Base-by-base conservation (phyloP, 2,329 filamentous ascomycete genomes). In the Hymenoscyphus occultus region DNA sequence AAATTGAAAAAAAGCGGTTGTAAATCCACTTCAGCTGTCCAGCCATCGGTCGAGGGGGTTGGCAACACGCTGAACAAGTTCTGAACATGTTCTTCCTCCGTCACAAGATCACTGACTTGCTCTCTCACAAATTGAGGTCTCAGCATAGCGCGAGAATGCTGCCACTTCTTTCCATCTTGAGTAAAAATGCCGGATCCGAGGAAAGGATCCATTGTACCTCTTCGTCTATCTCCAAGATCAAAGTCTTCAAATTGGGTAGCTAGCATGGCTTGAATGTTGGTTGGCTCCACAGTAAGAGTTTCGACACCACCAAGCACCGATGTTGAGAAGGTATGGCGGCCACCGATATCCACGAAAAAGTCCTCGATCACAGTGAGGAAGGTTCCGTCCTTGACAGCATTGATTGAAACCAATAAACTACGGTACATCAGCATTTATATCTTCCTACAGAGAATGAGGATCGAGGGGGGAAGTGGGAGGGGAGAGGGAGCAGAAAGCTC, bases 1-100 rank as follows among this genome's bases (percentile, higher is more conserved):
- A 90, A 81, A 54, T 83, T 80, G 71, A 89, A 89, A 71, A 90
- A 87, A 5, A 88, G 75, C 7, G 84, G 82, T 51, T 63, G 61
- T 16, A 63, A 6, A 22, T 63, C 61, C 2, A 62, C 28, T 40
- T 56, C 32, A 28, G 42, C 16, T 12, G 60, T 62, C 60, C 60
- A 62, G 4, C 60, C 60, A 56, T 56, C 45, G 31, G n/a, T 32
- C 14, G 16, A 28, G 9, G 60, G 5, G 40, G 32, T 12, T 13
- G 48, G 54, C 5, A 58, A 14, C 6, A 59, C 54, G 1, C 42
- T 12, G 32, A 63, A 32, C 3, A 63, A 9, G 45, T 59, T 59
- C 19, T 63, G 39, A 19, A 63, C 54, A 48, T 63, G 54, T 35
- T 32, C 28, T 19, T 63, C 61, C 5, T 48, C 45, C 14, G 31